Evolutionary conservation across 2,329 filamentous ascomycete genomes (phyloP), one percentile per base, ranked within the genome.

Genomic region (Aurifilum marmelostoma): DNA sequence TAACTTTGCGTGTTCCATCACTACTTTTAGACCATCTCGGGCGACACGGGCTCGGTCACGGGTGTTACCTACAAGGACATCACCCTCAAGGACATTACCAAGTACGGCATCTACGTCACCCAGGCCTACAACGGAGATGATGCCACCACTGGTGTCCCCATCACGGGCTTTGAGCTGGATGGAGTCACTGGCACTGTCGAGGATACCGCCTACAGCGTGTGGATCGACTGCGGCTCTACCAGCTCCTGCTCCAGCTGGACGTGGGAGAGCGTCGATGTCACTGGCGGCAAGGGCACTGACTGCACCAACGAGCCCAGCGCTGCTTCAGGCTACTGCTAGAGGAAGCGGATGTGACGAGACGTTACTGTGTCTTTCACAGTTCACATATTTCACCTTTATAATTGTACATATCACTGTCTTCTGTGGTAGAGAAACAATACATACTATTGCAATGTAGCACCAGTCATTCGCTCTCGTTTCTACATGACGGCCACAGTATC

Each of bases 1-100:
- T 79, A 83, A 63, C 88, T 87, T 73, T 39, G 11, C 34, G 34
- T 34, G 34, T 81, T 80, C 18, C 41, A 47, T 47, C 21, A 11
- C 67, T 76, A 81, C 71, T 80, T 85, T 77, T 41, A 67, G 59
- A 64, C 66, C 59, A 64, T 67, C 39, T 59, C 52, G 2, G 61
- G 66, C 43, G 66, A 56, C 52, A 63, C 43, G 7, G 66, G 66
- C 21, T 59, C 66, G 18, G 61, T 67, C 50, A 39, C 32, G 27
- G 32, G 66, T 11, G 32, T 67, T 32, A 32, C 32, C 8, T 67
- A 67, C 60, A 63, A 63, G 32, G 47, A 67, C 34, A 67, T 67
- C 27, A 67, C 50, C 14, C 47, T 67, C 29, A 58, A 27, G 29
- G 50, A 37, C 50, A 54, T 52, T 18, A 63, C 66, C 34, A 54